These are phyloP conservation scores for Rubia peregrina DNA, from an alignment of 305 asterid species.

Conservation along the genomic window DNA sequence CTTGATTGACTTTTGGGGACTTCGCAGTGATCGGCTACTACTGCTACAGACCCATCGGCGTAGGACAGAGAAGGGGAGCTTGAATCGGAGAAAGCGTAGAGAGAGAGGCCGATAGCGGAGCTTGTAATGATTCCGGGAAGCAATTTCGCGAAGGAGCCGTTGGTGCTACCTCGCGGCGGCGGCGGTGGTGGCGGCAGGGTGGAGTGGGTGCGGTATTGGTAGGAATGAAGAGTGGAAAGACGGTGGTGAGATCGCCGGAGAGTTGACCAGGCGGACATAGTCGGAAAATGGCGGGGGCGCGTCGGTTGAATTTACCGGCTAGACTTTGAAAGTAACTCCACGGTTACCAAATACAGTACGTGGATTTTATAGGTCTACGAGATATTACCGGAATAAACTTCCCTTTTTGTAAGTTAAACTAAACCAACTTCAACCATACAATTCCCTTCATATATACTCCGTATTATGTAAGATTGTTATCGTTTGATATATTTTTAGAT, in stretches of 20 bases:
- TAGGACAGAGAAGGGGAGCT: slow-evolving; percentile 31
- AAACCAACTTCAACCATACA: too few relatives aligned
- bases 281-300: not conserved
- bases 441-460: too few relatives aligned
- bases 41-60: slow-evolving; percentile 29
- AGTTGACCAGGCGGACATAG: slow-evolving; percentile 44
- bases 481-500: too few relatives aligned
- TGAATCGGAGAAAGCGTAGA: slow-evolving; percentile 27
- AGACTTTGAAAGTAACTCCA: not conserved
- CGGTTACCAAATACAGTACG: not conserved
- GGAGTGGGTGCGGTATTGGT: slow-evolving; percentile 33
- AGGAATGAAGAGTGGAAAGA: slow-evolving; percentile 20
- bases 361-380: too few relatives aligned
- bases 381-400: too few relatives aligned
- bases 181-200: slow-evolving; percentile 19
- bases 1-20: slow-evolving; percentile 20
- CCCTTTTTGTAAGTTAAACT: too few relatives aligned
- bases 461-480: too few relatives aligned
- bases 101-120: slow-evolving; percentile 45
- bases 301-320: not conserved
- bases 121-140: slow-evolving; percentile 46
- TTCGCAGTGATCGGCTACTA: not conserved
- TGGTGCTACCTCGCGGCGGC: not conserved
- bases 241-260: slow-evolving; percentile 39
- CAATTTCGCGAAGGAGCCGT: slow-evolving; percentile 33